phyloP scores from a whole-genome alignment of 108 stramenopile genomes.

The Mediolabrus comicus region DNA sequence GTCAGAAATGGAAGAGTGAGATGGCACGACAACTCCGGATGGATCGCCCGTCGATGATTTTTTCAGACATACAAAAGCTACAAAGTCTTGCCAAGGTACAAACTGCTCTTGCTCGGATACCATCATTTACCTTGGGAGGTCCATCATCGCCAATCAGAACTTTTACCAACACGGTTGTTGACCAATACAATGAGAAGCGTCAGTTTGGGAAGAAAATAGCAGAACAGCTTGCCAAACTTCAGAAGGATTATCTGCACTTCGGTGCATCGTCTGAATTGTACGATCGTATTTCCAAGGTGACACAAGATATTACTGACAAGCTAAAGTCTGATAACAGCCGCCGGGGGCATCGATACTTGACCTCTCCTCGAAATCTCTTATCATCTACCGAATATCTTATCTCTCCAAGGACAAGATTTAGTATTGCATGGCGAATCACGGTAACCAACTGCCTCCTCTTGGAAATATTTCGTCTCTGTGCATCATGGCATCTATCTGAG shows the following conservation, averaged over 20 bases:
- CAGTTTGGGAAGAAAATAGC: conserved; percentile 30
- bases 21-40: conserved; percentile 15
- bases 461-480: conserved; percentile 54
- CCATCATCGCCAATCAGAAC: conserved; percentile 19
- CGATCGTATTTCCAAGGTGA: conserved; percentile 50
- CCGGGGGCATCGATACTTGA: conserved; percentile 29
- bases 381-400: conserved; percentile 45
- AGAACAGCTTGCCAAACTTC: conserved; percentile 40
- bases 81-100: conserved; percentile 36
- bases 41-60: conserved; percentile 28
- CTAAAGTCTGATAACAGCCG: conserved; percentile 37
- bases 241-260: conserved; percentile 27
- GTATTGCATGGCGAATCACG: conserved; percentile 58
- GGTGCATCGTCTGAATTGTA: conserved; percentile 46
- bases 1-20: conserved; percentile 31
- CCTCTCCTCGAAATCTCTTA: conserved; percentile 23
- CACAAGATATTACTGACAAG: conserved; percentile 42
- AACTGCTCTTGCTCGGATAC: conserved; percentile 33
- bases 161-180: conserved; percentile 34
- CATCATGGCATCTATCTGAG: conserved; percentile 54
- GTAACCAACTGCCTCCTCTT: conserved; percentile 56
- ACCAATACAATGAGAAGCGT: conserved; percentile 38
- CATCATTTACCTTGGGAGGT: conserved; percentile 14
- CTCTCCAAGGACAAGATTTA: conserved; percentile 65
- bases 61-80: conserved; percentile 40